Conservation (phyloP, 2,329 filamentous ascomycete species). For the Mollisia scopiformis region DNA sequence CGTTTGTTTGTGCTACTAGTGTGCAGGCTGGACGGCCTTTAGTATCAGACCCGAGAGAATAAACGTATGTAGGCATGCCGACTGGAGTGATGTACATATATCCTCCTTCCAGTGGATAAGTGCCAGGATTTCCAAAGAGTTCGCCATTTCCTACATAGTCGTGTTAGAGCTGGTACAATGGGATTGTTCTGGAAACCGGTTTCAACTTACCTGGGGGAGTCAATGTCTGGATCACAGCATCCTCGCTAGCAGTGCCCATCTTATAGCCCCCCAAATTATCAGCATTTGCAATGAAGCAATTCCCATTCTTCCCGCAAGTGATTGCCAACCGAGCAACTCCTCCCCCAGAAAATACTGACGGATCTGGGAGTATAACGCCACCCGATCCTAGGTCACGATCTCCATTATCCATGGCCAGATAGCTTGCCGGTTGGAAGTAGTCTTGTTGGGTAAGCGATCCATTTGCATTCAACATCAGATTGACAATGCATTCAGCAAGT, state of each 20-base stretch:
- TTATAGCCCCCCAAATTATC: constrained; percentile 7
- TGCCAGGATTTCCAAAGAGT: constrained; percentile 1
- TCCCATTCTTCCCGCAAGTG: constrained; percentile 2
- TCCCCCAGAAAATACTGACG: background rate
- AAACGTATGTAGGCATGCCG: background rate
- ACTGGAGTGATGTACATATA: constrained; percentile 3
- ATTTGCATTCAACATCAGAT: background rate
- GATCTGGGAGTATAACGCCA: constrained; percentile 1
- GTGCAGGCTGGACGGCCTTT: background rate
- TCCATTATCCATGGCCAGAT: background rate
- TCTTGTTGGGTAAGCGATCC: background rate
- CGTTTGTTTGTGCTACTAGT: background rate
- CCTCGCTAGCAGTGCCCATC: background rate
- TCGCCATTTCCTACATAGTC: background rate
- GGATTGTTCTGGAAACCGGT: background rate
- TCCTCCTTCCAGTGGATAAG: constrained; percentile 9
- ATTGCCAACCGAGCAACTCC: background rate
- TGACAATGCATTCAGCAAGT: background rate
- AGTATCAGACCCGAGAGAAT: background rate
- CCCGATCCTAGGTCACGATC: constrained; percentile 6
- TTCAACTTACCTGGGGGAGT: background rate
- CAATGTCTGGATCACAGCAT: constrained; percentile 1
- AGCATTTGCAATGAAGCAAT: constrained; percentile 6
- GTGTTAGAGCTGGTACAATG: background rate
- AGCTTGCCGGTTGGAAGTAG: constrained; percentile 7